phyloP scores from a whole-genome alignment of 2,329 filamentous ascomycete species.

The Aspergillus versicolor region DNA sequence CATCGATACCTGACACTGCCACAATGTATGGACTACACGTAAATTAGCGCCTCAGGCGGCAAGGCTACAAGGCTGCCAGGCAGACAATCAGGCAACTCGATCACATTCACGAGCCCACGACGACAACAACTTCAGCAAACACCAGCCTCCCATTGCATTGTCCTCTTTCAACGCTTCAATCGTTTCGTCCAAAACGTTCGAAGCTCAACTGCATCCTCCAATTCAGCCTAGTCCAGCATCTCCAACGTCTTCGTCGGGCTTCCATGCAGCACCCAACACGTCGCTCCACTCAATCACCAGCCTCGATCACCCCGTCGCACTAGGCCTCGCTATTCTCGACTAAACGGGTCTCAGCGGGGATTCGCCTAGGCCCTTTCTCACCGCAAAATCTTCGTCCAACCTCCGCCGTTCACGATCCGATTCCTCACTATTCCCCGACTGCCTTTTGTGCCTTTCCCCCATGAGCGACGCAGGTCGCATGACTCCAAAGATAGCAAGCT shows the following conservation, averaged over 20 bases:
- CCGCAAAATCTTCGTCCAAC: slow-evolving; percentile 19
- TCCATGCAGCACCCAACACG: slow-evolving; percentile 30
- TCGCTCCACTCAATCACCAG: slow-evolving; percentile 15
- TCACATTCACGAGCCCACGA: neutral
- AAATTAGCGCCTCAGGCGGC: neutral
- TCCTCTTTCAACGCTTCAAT: neutral
- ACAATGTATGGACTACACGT: neutral
- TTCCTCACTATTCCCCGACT: slow-evolving; percentile 12
- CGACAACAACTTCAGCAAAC: slow-evolving; percentile 6
- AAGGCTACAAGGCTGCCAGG: neutral
- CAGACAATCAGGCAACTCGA: neutral
- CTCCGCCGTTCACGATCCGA: slow-evolving; percentile 5
- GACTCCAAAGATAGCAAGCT: slow-evolving; percentile 16
- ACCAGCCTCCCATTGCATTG: neutral
- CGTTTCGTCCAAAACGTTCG: slow-evolving; percentile 3
- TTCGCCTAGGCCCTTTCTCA: slow-evolving; percentile 17
- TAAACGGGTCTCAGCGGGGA: slow-evolving; percentile 18
- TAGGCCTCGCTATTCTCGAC: slow-evolving; percentile 7
- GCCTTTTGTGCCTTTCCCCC: neutral
- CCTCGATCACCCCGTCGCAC: slow-evolving; percentile 17
- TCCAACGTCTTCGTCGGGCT: slow-evolving; percentile 19
- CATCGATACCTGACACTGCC: neutral
- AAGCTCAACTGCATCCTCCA: neutral
- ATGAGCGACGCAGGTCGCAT: slow-evolving; percentile 27
- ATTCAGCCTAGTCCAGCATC: neutral